Conservation (phyloP, 1,284 basidiomycete genomes). For the Coniophora puteana region DNA sequence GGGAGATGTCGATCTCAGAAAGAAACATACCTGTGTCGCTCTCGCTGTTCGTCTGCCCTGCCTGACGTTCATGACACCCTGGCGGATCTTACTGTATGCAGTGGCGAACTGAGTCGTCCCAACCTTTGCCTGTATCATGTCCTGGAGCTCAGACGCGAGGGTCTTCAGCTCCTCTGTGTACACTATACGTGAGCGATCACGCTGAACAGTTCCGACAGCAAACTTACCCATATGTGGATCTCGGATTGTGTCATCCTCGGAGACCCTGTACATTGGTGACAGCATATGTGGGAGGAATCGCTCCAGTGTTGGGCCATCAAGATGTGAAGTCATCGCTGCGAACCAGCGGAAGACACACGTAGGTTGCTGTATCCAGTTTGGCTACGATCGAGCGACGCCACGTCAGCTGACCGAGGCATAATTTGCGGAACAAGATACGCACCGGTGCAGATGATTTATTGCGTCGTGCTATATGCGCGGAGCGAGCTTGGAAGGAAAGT, state of each 20-base stretch:
- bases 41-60: constrained; percentile 71
- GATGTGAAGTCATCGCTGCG: constrained; percentile 80
- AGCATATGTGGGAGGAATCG: constrained; percentile 82
- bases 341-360: constrained; percentile 88
- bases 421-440: constrained; percentile 24
- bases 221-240: constrained; percentile 76
- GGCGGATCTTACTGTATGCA: constrained; percentile 79
- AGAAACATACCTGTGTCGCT: constrained; percentile 48
- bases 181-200: not conserved
- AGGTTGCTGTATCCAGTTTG: constrained; percentile 78
- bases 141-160: constrained; percentile 82
- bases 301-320: constrained; percentile 57
- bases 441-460: constrained; percentile 49
- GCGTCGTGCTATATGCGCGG: constrained; percentile 65
- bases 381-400: constrained; percentile 36
- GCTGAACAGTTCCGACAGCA: not conserved
- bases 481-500: constrained; percentile 84
- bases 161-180: constrained; percentile 77
- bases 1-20: not conserved
- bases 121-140: constrained; percentile 83
- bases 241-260: constrained; percentile 80
- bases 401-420: not conserved
- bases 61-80: constrained; percentile 64
- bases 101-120: constrained; percentile 79
- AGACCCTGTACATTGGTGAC: constrained; percentile 82